Conservation (phyloP, 2,329 filamentous ascomycete genomes). For the Magnaporthiopsis rhizophila region DNA sequence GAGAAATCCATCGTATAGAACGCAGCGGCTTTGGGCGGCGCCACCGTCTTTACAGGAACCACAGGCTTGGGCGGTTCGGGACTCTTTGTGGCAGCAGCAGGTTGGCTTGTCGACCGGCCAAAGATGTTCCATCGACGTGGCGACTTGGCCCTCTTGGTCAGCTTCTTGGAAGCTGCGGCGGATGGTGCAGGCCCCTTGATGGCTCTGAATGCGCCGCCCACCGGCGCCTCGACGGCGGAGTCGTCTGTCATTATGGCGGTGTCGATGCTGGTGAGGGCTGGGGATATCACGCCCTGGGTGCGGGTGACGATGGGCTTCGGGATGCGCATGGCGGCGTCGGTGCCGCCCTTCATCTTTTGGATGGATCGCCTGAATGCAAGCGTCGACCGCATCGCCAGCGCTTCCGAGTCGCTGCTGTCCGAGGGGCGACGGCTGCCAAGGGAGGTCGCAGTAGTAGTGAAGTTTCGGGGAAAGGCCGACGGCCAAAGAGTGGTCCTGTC, state of each 20-base stretch:
- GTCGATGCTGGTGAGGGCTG: conserved; percentile 49
- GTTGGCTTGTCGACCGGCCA: conserved; percentile 42
- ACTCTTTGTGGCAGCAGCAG: conserved; percentile 26
- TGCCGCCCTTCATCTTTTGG: conserved; percentile 24
- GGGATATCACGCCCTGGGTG: conserved; percentile 27
- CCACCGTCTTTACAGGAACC: conserved; percentile 35
- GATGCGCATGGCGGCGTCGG: conserved; percentile 36
- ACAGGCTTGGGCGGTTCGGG: conserved; percentile 29
- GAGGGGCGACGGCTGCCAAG: conserved; percentile 36
- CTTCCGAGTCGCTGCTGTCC: conserved; percentile 50
- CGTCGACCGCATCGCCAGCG: conserved; percentile 36
- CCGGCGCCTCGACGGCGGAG: conserved; percentile 31
- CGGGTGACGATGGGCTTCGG: conserved; percentile 46
- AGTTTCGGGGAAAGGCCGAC: conserved; percentile 40
- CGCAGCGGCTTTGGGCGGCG: conserved; percentile 43
- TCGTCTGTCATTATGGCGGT: conserved; percentile 51
- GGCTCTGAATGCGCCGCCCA: conserved; percentile 9
- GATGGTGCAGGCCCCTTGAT: conserved; percentile 17
- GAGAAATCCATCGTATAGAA: conserved; percentile 56
- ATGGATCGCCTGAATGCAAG: conserved; percentile 48
- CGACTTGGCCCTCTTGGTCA: conserved; percentile 45
- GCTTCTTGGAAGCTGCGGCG: conserved; percentile 37
- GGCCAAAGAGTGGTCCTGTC: conserved; percentile 43
- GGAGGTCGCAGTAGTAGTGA: conserved; percentile 15
- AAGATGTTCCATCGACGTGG: conserved; percentile 59